Evolutionary conservation across 192 early-diverging fungal species (phyloP).

Genomic region (Pilaira anomala): DNA sequence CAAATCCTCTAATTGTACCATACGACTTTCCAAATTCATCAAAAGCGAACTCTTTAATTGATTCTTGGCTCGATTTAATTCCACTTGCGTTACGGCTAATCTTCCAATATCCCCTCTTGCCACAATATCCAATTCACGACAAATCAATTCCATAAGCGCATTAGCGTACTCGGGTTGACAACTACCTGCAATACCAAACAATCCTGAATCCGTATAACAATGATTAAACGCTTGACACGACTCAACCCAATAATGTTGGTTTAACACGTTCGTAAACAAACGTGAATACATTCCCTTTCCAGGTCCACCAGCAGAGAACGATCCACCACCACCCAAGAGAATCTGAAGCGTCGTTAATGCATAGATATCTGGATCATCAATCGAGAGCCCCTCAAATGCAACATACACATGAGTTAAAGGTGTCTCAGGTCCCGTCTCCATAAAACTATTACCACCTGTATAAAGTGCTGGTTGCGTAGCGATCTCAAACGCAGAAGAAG

Average conservation of each 20-base stretch:
- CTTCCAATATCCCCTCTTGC: conserved; percentile 42
- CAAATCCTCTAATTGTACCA: conserved; percentile 94
- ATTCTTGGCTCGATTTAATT: conserved; percentile 89
- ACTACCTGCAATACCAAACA: conserved; percentile 91
- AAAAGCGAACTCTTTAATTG: conserved; percentile 89
- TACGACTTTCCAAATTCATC: conserved; percentile 90
- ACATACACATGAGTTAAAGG: conserved; percentile 86
- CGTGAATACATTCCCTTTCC: conserved; percentile 99
- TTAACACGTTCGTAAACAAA: conserved; percentile 91
- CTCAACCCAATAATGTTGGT: conserved; percentile 93
- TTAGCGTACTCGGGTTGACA: conserved; percentile 76
- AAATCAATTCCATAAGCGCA: conserved; percentile 76
- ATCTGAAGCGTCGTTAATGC: conserved; percentile 86
- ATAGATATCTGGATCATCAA: conserved; percentile 88
- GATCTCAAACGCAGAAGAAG: conserved; percentile 17
- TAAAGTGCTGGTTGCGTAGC: conserved; percentile 62
- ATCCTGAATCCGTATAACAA: conserved; percentile 83
- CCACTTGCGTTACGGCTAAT: conserved; percentile 49
- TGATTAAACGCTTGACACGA: conserved; percentile 91
- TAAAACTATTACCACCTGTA: conserved; percentile 75
- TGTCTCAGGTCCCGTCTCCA: conserved; percentile 59
- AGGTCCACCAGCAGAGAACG: conserved; percentile 95
- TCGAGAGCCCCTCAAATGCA: conserved; percentile 82
- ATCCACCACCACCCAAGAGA: conserved; percentile 93
- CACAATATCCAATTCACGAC: conserved; percentile 75